A percentile compares a stretch with the other conserved stretches of the same genome.
Evolutionary conservation across 768 basidiomycete species (phyloP).

Genomic region (Leucosporidium scottii): DNA sequence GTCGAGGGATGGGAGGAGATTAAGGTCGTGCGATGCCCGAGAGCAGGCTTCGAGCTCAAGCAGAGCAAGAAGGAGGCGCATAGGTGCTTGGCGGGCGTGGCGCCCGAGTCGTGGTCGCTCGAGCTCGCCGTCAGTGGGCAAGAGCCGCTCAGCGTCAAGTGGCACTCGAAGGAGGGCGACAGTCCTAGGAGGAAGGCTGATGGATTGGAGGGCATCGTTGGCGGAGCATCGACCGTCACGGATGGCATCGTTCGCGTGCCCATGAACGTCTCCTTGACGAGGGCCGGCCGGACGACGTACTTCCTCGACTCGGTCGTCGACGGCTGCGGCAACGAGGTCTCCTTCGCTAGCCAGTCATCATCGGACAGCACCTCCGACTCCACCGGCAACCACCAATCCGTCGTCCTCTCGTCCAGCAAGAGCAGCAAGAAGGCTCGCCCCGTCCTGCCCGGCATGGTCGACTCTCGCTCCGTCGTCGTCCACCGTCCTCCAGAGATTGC

Average conservation of each 20-base stretch:
- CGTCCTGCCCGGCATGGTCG: constrained; percentile 8
- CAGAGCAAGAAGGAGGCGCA: constrained; percentile 4
- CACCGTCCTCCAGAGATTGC: constrained; percentile 18
- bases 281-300: constrained; percentile 14
- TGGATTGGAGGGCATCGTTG: constrained; percentile 20
- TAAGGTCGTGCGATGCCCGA: constrained; percentile 18
- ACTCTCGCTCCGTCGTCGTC: constrained; percentile 15
- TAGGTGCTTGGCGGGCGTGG: constrained; percentile 7
- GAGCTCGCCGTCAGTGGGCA: constrained; percentile 17
- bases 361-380: not conserved
- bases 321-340: constrained; percentile 21
- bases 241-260: constrained; percentile 11
- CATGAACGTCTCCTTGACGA: constrained; percentile 12
- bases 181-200: constrained; percentile 1
- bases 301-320: constrained; percentile 26
- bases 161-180: constrained; percentile 10
- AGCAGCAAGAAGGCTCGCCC: not conserved
- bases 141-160: constrained; percentile 20
- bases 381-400: not conserved
- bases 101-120: constrained; percentile 6
- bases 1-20: constrained; percentile 6
- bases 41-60: constrained; percentile 16
- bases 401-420: not conserved
- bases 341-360: not conserved
- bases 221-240: not conserved